Evolutionary conservation across 306 rosid genomes (phyloP), one percentile per base, ranked within the genome.

Genomic region (Vachellia collinsii): DNA sequence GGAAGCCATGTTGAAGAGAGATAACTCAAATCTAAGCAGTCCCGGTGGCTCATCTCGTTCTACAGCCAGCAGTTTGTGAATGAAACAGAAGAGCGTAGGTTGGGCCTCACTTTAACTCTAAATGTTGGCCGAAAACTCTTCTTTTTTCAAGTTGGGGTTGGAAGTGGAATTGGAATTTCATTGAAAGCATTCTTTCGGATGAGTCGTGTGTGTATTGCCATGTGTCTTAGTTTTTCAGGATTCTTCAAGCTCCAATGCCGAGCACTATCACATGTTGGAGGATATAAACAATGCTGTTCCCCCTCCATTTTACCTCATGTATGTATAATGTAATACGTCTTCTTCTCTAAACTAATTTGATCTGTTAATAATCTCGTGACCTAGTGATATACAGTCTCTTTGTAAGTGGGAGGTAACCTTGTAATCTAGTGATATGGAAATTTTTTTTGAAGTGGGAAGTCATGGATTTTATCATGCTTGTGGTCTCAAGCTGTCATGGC

Each of bases 1-100:
- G 66, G 94, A 90, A 83, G 93, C 97, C 82, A 81, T 89, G 74
- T 68, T 94, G 84, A 91, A 86, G 90, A 91, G 86, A 84, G 88
- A 84, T 65, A 84, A 66, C 70, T 82, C 91, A 6, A 70, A 81
- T 72, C 61, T 8, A 47, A 77, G 90, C 88, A 86, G 94, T 79
- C 81, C 78, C 11, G 78, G 89, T n/a, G 67, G 94, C 48, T 88
- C 97, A 0, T 80, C 98, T 23, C 91, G 91, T 16, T 92, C 98
- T 20, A 58, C 88, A 34, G 12, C 79, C 46, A 77, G 90, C 75
- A 78, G 86, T 47, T 67, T 34, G 73, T 91, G 82, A 86, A 62
- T 91, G 80, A 86, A 72, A 64, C 17, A 77, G 8, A 5, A 80
- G 3, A 36, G 53, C 25, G 75, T 71, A 22, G 53, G 72, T 50